A percentile compares a stretch with the other conserved stretches of the same genome.
Evolutionary conservation across 257 asterid species (phyloP).

Genomic region (Solanum sejunctum): DNA sequence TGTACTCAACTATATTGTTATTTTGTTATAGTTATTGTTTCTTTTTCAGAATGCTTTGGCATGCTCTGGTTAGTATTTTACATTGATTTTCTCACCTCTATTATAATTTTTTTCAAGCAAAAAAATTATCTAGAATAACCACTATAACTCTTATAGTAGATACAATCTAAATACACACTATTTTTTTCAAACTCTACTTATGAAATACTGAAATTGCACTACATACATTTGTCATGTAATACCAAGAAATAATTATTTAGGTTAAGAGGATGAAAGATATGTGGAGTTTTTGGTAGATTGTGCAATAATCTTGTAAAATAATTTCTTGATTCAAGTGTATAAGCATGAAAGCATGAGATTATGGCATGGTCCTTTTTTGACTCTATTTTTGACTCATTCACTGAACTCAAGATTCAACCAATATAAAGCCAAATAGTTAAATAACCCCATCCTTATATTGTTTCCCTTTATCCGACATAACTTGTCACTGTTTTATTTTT

Average conservation of each 20-base stretch:
- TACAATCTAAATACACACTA: background rate
- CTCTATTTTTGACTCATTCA: slow-evolving; percentile 40
- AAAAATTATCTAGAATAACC: background rate
- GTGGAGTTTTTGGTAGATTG: background rate
- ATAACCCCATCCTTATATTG: slow-evolving; percentile 15
- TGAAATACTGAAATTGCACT: background rate
- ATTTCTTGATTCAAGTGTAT: background rate
- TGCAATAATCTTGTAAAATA: background rate
- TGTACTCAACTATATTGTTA: background rate
- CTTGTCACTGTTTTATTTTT: too few species aligned
- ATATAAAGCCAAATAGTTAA: background rate
- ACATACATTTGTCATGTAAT: fast-evolving
- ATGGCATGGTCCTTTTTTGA: slow-evolving; percentile 31
- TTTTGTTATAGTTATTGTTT: background rate
- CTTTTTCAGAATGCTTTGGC: background rate
- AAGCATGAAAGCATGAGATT: slow-evolving; percentile 1
- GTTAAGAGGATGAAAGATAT: background rate
- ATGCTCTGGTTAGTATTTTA: background rate
- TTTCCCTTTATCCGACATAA: slow-evolving; percentile 21
- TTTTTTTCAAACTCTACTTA: fast-evolving
- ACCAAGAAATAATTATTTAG: background rate
- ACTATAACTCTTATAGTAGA: background rate
- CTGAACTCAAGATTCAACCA: slow-evolving; percentile 21
- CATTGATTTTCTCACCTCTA: background rate
- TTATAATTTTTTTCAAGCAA: background rate